Percentiles rank a stretch among this genome's conserved stretches.
phyloP scores from a whole-genome alignment of 2,329 filamentous ascomycete genomes.

The Hypomyces rosellus region DNA sequence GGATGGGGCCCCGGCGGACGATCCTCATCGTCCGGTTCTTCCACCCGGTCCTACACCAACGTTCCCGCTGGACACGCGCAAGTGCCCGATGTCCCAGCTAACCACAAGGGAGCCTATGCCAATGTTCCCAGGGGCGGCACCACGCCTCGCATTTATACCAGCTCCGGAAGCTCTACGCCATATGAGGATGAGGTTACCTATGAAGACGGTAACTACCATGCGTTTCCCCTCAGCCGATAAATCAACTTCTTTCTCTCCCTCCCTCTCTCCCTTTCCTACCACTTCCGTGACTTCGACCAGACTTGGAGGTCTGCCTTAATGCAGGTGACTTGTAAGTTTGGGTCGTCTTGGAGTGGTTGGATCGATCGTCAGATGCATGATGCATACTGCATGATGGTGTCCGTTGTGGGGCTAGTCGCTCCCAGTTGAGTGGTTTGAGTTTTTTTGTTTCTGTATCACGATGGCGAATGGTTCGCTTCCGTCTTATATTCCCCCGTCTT shows the following conservation, averaged over 20 bases:
- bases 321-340: neutral
- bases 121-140: constrained; percentile 24
- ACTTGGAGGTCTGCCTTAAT: neutral
- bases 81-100: constrained; percentile 17
- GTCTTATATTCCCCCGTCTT: constrained; percentile 1
- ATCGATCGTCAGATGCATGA: neutral
- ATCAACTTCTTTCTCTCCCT: neutral
- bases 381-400: constrained; percentile 6
- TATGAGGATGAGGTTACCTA: constrained; percentile 20
- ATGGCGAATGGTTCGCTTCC: neutral
- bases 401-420: constrained; percentile 7
- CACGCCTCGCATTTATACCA: constrained; percentile 21
- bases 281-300: neutral
- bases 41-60: constrained; percentile 22
- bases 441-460: neutral
- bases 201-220: constrained; percentile 31
- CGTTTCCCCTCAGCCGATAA: constrained; percentile 28
- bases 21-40: constrained; percentile 20
- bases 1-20: constrained; percentile 27
- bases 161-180: constrained; percentile 12
- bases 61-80: constrained; percentile 22
- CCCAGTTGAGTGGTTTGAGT: constrained; percentile 1
- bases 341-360: neutral
- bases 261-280: neutral
- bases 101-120: constrained; percentile 19